Conservation (phyloP, 169 alveolate species). For the Cryptosporidium meleagridis region DNA sequence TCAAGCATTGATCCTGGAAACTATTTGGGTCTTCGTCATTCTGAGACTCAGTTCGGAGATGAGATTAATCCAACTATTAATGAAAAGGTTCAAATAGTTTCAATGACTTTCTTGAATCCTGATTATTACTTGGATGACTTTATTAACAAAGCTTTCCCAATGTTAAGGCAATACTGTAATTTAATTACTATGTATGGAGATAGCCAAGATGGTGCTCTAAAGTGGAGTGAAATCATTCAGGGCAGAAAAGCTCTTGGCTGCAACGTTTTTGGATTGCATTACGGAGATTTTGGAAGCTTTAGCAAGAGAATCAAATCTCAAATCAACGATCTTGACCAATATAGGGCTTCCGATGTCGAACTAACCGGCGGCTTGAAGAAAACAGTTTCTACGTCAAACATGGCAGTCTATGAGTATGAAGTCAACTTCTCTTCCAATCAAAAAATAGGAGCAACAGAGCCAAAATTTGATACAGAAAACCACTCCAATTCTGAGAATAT, state of each 20-base stretch:
- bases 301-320: slow-evolving; percentile 5
- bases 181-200: slow-evolving; percentile 88
- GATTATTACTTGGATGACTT: slow-evolving; percentile 82
- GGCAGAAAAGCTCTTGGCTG: slow-evolving; percentile 80
- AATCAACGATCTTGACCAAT: slow-evolving; percentile 33
- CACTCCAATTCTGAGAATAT: background rate
- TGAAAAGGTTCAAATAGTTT: slow-evolving; percentile 77
- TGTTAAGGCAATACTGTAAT: slow-evolving; percentile 85
- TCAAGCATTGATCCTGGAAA: slow-evolving; percentile 19
- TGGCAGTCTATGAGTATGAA: background rate
- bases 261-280: slow-evolving; percentile 78
- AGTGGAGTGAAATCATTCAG: slow-evolving; percentile 81
- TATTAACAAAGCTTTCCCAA: slow-evolving; percentile 83
- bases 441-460: background rate
- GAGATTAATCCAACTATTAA: background rate
- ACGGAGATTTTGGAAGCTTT: background rate
- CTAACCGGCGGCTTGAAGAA: background rate
- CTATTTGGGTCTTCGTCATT: slow-evolving; percentile 17
- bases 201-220: slow-evolving; percentile 83
- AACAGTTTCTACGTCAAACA: background rate
- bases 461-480: background rate
- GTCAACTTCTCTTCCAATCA: background rate
- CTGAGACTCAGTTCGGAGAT: slow-evolving; percentile 24
- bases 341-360: slow-evolving; percentile 10
- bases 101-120: slow-evolving; percentile 85